Evolutionary conservation across 371 early-diverging fungal genomes (phyloP).

Genomic region (Mortierella sp.): DNA sequence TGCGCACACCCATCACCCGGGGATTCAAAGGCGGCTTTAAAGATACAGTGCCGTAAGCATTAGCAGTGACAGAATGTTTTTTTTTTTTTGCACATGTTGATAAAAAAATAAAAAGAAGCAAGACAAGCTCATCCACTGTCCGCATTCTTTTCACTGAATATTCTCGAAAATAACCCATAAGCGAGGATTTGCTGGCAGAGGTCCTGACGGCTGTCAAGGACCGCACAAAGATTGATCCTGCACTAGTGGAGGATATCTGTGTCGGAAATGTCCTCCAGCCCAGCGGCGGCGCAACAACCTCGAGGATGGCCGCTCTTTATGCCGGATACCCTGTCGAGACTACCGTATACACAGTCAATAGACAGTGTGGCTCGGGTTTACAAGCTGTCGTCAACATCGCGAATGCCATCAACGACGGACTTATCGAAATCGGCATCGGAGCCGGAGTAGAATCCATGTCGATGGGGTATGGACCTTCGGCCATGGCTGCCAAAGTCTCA

Average conservation of each 20-base stretch:
- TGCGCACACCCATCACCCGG: slow-evolving; percentile 91
- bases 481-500: slow-evolving; percentile 76
- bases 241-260: slow-evolving; percentile 90
- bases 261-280: slow-evolving; percentile 94
- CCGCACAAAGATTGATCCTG: slow-evolving; percentile 85
- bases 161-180: not conserved
- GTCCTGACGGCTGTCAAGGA: slow-evolving; percentile 85
- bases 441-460: slow-evolving; percentile 99
- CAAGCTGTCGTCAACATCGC: slow-evolving; percentile 94
- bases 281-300: slow-evolving; percentile 92
- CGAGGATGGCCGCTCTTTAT: slow-evolving; percentile 94
- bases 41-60: slow-evolving; percentile 77
- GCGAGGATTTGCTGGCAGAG: slow-evolving; percentile 85
- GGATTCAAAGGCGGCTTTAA: slow-evolving; percentile 94
- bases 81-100: not conserved
- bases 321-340: slow-evolving; percentile 91
- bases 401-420: slow-evolving; percentile 86
- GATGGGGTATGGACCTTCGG: slow-evolving; percentile 83
- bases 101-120: not conserved
- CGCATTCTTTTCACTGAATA: not conserved
- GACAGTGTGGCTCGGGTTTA: slow-evolving; percentile 96
- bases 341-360: slow-evolving; percentile 89
- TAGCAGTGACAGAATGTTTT: not conserved
- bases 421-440: slow-evolving; percentile 94
- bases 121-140: no score